Conservation (phyloP, 2,329 filamentous ascomycete genomes). For the Xylariaceae sp. region DNA sequence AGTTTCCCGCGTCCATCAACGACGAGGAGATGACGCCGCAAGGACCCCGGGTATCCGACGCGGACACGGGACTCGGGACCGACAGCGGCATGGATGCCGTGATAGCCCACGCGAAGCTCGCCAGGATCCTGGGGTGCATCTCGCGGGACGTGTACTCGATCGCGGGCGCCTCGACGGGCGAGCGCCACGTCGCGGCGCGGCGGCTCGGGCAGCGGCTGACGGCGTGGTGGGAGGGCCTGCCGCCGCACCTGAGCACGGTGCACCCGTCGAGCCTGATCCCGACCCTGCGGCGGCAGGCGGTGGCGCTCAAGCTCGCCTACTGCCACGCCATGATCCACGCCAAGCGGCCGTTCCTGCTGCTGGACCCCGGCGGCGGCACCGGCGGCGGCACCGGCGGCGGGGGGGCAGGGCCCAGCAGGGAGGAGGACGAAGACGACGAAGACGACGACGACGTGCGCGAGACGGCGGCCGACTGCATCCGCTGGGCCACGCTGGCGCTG, state of each 20-base stretch:
- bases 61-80: constrained; percentile 11
- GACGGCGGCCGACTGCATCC: constrained; percentile 36
- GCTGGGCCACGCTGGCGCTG: constrained; percentile 37
- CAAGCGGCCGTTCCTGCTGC: constrained; percentile 46
- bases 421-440: too few relatives aligned
- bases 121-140: constrained; percentile 30
- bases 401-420: too few relatives aligned
- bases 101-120: constrained; percentile 28
- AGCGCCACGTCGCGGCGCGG: constrained; percentile 30
- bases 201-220: constrained; percentile 25
- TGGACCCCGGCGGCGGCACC: constrained; percentile 9
- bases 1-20: constrained; percentile 46
- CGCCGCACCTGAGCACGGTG: constrained; percentile 35
- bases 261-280: constrained; percentile 38
- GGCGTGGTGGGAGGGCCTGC: constrained; percentile 32
- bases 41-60: constrained; percentile 24
- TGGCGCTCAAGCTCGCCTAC: constrained; percentile 45
- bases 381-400: too few relatives aligned
- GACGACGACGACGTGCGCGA: constrained; percentile 19
- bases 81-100: constrained; percentile 45
- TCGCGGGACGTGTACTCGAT: constrained; percentile 34
- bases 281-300: constrained; percentile 40
- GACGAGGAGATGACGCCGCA: constrained; percentile 47
- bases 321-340: constrained; percentile 49
- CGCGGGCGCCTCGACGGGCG: constrained; percentile 25